Conservation (phyloP, 1,284 basidiomycete species). For the Ganoderma sinense region DNA sequence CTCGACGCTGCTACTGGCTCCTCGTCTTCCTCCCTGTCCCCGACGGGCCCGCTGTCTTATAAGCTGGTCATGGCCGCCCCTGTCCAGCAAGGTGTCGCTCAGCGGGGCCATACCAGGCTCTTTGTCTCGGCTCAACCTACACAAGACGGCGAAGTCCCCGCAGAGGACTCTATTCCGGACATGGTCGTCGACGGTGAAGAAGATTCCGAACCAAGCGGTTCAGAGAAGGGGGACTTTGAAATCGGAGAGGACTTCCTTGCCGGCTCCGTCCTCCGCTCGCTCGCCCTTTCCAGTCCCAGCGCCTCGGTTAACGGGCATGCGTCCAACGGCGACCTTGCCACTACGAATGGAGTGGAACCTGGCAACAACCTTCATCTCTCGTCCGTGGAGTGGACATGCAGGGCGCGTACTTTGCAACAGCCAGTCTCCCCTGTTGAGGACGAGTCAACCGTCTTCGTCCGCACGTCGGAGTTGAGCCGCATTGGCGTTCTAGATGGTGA, state of each 20-base stretch:
- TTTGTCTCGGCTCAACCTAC: slow-evolving; percentile 53
- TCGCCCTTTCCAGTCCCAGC: slow-evolving; percentile 16
- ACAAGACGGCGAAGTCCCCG: slow-evolving; percentile 8
- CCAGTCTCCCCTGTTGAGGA: slow-evolving; percentile 42
- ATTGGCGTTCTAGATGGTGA: slow-evolving; percentile 36
- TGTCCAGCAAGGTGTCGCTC: slow-evolving; percentile 73
- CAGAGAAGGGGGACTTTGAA: slow-evolving; percentile 39
- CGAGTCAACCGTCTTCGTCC: slow-evolving; percentile 34
- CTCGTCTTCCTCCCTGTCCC: slow-evolving; percentile 1
- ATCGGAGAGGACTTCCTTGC: slow-evolving; percentile 80
- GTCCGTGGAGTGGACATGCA: slow-evolving; percentile 24
- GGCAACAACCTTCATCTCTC: slow-evolving; percentile 15
- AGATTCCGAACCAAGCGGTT: slow-evolving; percentile 28
- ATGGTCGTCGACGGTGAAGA: slow-evolving; percentile 16
- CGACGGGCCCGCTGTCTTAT: slow-evolving; percentile 34
- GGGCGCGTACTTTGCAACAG: slow-evolving; percentile 40
- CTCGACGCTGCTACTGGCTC: slow-evolving; percentile 27
- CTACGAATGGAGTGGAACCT: slow-evolving; percentile 4
- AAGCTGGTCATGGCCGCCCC: slow-evolving; percentile 67
- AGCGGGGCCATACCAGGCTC: slow-evolving; percentile 61
- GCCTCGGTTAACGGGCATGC: slow-evolving; percentile 15
- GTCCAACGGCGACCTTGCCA: slow-evolving; percentile 18
- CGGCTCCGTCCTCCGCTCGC: slow-evolving; percentile 46
- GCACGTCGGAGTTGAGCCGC: slow-evolving; percentile 31
- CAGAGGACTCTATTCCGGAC: slow-evolving; percentile 23